These are phyloP conservation scores for Sporothrix sp. DNA, from an alignment of 2,329 filamentous ascomycete genomes.

Conservation along the genomic window DNA sequence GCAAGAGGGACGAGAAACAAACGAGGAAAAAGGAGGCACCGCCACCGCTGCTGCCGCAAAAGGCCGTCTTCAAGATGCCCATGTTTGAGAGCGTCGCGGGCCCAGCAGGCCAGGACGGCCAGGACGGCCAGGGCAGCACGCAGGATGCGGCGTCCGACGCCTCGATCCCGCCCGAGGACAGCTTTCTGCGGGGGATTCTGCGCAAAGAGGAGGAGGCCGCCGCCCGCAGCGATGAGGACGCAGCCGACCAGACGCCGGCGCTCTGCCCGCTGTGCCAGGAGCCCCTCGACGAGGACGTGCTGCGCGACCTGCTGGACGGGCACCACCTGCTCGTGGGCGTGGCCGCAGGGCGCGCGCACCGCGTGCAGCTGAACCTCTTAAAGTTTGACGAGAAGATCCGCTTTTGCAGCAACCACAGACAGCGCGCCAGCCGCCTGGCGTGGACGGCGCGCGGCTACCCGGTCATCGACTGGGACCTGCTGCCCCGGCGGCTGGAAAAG, in stretches of 20 bases:
- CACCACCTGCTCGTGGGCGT: background rate
- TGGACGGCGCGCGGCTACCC: conserved; percentile 55
- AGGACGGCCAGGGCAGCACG: background rate
- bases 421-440: conserved; percentile 38
- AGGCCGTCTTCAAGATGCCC: conserved; percentile 10
- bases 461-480: conserved; percentile 54
- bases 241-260: conserved; percentile 3
- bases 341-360: background rate
- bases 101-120: background rate
- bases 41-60: background rate
- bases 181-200: too few relatives aligned
- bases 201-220: background rate
- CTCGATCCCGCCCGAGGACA: background rate
- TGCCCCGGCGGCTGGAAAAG: conserved; percentile 48
- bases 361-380: conserved; percentile 25
- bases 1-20: too few relatives aligned
- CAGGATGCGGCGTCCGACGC: background rate
- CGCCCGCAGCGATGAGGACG: conserved; percentile 7
- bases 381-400: conserved; percentile 47
- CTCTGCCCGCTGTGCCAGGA: conserved; percentile 60
- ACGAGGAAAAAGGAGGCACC: background rate
- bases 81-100: background rate
- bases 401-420: conserved; percentile 57
- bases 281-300: conserved; percentile 42
- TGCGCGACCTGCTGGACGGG: conserved; percentile 28